Conservation (phyloP, 805 yeast species). For the Schwanniomyces occidentalis region DNA sequence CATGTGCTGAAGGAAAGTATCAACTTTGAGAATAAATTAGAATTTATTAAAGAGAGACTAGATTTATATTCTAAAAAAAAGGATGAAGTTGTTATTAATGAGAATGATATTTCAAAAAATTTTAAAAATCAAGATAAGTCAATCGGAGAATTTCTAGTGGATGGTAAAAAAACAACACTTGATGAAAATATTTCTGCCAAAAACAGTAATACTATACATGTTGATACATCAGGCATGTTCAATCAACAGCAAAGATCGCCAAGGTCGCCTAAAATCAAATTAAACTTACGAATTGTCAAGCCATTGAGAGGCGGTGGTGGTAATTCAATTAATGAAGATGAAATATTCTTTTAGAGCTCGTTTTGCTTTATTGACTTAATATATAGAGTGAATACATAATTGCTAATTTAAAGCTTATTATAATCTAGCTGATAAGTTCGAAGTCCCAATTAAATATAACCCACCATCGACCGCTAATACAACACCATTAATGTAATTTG, state of each 20-base stretch:
- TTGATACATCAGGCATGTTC: neutral
- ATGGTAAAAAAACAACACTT: slow-evolving; percentile 1
- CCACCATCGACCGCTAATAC: slow-evolving; percentile 63
- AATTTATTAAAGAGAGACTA: slow-evolving; percentile 10
- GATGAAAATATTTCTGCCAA: neutral
- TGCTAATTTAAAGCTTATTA: neutral
- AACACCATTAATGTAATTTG: slow-evolving; percentile 60
- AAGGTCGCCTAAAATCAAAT: slow-evolving; percentile 42
- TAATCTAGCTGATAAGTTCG: slow-evolving; percentile 8
- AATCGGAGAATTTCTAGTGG: slow-evolving; percentile 1
- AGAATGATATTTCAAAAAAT: neutral
- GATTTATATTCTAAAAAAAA: slow-evolving; percentile 2
- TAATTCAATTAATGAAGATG: slow-evolving; percentile 1
- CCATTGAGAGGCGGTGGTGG: slow-evolving; percentile 57
- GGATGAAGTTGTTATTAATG: neutral
- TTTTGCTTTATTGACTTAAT: no score
- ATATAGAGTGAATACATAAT: neutral
- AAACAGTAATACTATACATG: neutral
- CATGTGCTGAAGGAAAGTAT: slow-evolving; percentile 49
- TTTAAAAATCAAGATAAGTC: neutral
- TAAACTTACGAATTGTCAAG: slow-evolving; percentile 60
- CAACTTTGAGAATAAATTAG: slow-evolving; percentile 48
- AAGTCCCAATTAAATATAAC: slow-evolving; percentile 33
- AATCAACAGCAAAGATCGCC: slow-evolving; percentile 2
- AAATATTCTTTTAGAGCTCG: slow-evolving; percentile 2